Conservation (phyloP, 2,329 filamentous ascomycete species). For the Colletotrichum falcatum region DNA sequence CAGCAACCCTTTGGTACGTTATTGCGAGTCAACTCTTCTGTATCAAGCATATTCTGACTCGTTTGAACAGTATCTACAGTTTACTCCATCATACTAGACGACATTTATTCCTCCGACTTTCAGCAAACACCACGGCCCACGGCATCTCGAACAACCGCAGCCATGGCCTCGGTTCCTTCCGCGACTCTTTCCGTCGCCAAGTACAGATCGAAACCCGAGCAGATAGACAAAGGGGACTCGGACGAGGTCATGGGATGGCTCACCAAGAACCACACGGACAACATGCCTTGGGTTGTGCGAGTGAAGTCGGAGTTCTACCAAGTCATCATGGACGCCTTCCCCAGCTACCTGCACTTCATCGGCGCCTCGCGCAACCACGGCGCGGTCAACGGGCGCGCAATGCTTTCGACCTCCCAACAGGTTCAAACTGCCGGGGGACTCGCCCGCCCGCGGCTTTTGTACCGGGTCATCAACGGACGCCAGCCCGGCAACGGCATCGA, state of each 20-base stretch:
- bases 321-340: neutral
- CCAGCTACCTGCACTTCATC: neutral
- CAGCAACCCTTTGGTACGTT: neutral
- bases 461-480: neutral
- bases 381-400: neutral
- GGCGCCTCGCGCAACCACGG: neutral
- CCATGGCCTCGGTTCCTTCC: neutral
- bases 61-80: rapidly evolving
- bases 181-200: neutral
- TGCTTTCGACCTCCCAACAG: neutral
- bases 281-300: neutral
- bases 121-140: neutral
- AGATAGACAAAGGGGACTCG: neutral
- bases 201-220: neutral
- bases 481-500: neutral
- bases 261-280: neutral
- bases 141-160: too few species aligned
- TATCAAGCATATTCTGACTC: neutral
- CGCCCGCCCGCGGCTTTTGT: neutral
- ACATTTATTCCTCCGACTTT: neutral
- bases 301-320: neutral
- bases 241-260: neutral
- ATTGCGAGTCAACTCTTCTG: rapidly evolving
- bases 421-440: neutral
- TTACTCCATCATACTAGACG: neutral